Evolutionary conservation across 306 rosid species (phyloP), one percentile per base, ranked within the genome.

Genomic region (Cucurbita maxima): DNA sequence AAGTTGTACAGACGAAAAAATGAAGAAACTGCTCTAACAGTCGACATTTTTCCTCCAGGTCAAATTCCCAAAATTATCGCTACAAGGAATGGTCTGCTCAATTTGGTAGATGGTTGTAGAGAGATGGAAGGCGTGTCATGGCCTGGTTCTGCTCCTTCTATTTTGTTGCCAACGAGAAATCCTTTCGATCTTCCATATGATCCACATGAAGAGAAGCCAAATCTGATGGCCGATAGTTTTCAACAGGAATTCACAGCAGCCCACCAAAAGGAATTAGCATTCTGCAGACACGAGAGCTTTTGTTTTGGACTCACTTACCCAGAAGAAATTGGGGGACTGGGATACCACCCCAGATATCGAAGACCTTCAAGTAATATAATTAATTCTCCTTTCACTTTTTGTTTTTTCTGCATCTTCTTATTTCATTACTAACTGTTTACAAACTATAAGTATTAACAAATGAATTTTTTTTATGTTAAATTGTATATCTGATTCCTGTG

Each of bases 101-200:
- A 57, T 77, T 72, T 76, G 72, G 71, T 76, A 56, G 69, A 8
- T 44, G 67, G 71, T 18, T 51, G 81, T 40, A 81, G 75, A 41
- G 89, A 70, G 14, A 52, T 72, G 19, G 90, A 82, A 41, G 83
- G 75, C 8, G 3, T 85, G 4, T 82, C 85, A 6, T 57, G 76
- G n/a, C 99, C 99, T 19, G 85, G 92, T 70, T 91, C 96, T 45
- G 99, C 97, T 7, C 97, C 97, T 43, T 84, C 97, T 3, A 22
- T 83, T 11, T 43, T 84, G 76, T 79, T 83, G 60, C 86, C 83
- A 13, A 18, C 20, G 47, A 76, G 79, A 74, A 91, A 89, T 64
- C 95, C 90, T 22, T 87, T 90, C 48, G 96, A 86, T 67, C 84
- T 94, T 76, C 96, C 91, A 0, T 90, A 86, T 74, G 96, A 89